Conservation (phyloP, 768 basidiomycete species). For the Lactarius hatsudake region DNA sequence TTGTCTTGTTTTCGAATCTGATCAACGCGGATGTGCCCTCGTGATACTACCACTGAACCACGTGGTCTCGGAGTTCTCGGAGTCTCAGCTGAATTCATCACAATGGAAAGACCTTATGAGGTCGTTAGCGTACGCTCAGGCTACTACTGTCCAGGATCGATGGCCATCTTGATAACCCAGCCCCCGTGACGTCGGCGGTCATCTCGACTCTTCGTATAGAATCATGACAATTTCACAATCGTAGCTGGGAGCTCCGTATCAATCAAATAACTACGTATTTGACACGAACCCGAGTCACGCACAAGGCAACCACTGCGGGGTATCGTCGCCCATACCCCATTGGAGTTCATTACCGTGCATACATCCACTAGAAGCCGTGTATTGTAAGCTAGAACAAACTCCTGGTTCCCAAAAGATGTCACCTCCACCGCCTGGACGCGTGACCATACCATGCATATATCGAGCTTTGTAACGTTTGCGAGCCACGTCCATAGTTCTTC, state of each 20-base stretch:
- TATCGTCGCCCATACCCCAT: neutral
- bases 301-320: neutral
- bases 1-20: neutral
- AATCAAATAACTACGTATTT: neutral
- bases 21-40: neutral
- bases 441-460: slow-evolving; percentile 22
- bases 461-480: slow-evolving; percentile 22
- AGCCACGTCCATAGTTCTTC: slow-evolving; percentile 28
- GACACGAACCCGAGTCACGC: neutral
- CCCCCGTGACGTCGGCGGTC: neutral
- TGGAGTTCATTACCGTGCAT: neutral
- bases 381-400: neutral
- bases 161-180: neutral
- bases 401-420: slow-evolving; percentile 2
- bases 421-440: slow-evolving; percentile 18
- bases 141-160: neutral
- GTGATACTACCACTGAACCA: neutral
- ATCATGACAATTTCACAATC: neutral
- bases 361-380: neutral
- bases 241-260: neutral
- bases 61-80: neutral
- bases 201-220: neutral
- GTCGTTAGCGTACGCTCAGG: neutral
- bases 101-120: neutral
- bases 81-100: neutral